A percentile compares a stretch with the other conserved stretches of the same genome.
Evolutionary conservation across 331 rosid genomes (phyloP).

Genomic region (Malus hybrid): DNA sequence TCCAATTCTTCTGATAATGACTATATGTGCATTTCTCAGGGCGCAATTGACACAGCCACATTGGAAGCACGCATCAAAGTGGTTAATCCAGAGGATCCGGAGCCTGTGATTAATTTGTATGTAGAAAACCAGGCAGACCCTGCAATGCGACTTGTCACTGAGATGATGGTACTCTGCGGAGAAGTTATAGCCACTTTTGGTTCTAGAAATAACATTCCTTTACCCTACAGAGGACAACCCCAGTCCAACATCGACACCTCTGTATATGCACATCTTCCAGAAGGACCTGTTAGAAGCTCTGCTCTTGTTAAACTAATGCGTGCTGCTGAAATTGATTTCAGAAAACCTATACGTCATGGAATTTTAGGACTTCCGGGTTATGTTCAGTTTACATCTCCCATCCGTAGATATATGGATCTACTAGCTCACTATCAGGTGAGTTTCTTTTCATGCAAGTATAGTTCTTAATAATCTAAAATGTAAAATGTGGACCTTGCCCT

Average conservation of each 20-base stretch:
- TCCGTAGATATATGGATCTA: conserved; percentile 93
- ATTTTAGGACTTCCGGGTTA: conserved; percentile 85
- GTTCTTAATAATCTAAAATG: not conserved
- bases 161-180: conserved; percentile 97
- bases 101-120: conserved; percentile 72
- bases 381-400: conserved; percentile 97
- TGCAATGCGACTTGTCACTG: conserved; percentile 92
- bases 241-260: conserved; percentile 72
- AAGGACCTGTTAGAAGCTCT: conserved; percentile 95
- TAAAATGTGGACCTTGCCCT: not conserved
- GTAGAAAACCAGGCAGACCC: conserved; percentile 96
- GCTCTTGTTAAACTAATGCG: conserved; percentile 84
- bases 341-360: conserved; percentile 94
- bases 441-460: conserved; percentile 6
- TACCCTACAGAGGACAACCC: conserved; percentile 98
- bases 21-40: conserved; percentile 44
- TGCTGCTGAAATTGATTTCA: conserved; percentile 94
- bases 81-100: conserved; percentile 71
- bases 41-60: conserved; percentile 72
- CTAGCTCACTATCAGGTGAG: conserved; percentile 92
- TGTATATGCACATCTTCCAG: conserved; percentile 89
- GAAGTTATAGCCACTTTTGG: conserved; percentile 85
- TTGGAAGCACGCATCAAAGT: conserved; percentile 87
- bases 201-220: conserved; percentile 64
- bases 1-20: not conserved